A percentile compares a stretch with the other conserved stretches of the same genome.
Evolutionary conservation across 2,329 filamentous ascomycete species (phyloP).

Genomic region (Trichoderma sp.): DNA sequence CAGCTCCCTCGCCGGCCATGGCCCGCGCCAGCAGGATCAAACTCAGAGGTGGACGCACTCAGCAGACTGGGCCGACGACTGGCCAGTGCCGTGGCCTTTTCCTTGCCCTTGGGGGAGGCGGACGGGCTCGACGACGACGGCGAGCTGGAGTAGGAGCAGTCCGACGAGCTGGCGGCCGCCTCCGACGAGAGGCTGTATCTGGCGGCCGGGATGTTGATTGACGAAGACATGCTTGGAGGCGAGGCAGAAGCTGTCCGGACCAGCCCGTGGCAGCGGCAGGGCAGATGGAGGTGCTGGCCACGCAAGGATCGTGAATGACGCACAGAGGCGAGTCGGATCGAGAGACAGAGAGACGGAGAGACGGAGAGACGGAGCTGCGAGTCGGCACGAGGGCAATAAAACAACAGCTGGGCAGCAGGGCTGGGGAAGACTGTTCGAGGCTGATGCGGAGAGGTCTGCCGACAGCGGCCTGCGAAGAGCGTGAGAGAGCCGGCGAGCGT

Average conservation of each 20-base stretch:
- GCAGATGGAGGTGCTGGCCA: slow-evolving; percentile 4
- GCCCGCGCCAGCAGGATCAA: neutral
- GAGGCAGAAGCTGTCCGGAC: slow-evolving; percentile 11
- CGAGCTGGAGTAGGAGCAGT: slow-evolving; percentile 44
- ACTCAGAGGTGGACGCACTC: slow-evolving; percentile 46
- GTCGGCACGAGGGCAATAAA: neutral
- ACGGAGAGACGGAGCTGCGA: neutral
- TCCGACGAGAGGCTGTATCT: slow-evolving; percentile 46
- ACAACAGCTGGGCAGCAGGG: neutral
- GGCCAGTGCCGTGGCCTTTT: slow-evolving; percentile 50
- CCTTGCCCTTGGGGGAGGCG: slow-evolving; percentile 52
- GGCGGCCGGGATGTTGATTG: slow-evolving; percentile 66
- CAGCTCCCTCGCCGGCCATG: neutral
- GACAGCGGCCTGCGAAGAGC: slow-evolving; percentile 7
- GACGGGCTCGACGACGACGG: slow-evolving; percentile 59
- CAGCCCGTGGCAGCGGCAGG: slow-evolving; percentile 3
- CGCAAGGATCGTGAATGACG: slow-evolving; percentile 16
- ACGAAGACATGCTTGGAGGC: slow-evolving; percentile 59
- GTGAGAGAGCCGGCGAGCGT: slow-evolving; percentile 39
- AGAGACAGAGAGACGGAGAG: neutral
- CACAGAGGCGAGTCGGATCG: neutral
- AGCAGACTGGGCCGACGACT: slow-evolving; percentile 62
- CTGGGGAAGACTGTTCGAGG: neutral
- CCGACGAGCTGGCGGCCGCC: slow-evolving; percentile 49
- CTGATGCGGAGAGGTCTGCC: neutral